A percentile compares a stretch with the other conserved stretches of the same genome.
These are phyloP conservation scores for Paratinospora sagittata DNA, from an alignment of 164 flowering plant species.

Conservation along the genomic window DNA sequence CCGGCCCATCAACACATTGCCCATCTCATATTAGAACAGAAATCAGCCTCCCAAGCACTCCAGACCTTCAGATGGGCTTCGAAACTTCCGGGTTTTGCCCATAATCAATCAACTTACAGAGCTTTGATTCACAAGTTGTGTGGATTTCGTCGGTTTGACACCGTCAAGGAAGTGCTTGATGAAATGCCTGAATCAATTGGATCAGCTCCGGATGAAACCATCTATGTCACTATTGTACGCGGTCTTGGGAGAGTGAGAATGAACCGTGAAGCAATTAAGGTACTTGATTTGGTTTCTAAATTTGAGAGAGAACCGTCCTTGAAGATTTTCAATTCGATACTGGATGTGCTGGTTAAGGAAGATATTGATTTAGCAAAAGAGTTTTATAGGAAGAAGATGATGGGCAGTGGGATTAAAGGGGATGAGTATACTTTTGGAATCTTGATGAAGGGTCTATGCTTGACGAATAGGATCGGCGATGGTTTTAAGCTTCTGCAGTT, in stretches of 20 bases:
- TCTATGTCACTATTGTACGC: conserved; percentile 60
- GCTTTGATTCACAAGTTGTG: conserved; percentile 73
- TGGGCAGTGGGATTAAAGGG: conserved; percentile 59
- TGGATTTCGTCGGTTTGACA: conserved; percentile 52
- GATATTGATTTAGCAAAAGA: conserved; percentile 79
- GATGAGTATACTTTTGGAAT: conserved; percentile 79
- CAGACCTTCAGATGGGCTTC: conserved; percentile 86
- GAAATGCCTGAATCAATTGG: conserved; percentile 73
- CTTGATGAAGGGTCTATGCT: conserved; percentile 89
- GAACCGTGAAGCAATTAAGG: conserved; percentile 39
- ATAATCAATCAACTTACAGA: conserved; percentile 65
- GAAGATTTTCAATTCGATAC: conserved; percentile 64
- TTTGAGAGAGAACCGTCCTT: conserved; percentile 46
- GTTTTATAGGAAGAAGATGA: conserved; percentile 75
- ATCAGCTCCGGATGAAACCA: conserved; percentile 58
- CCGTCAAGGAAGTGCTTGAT: conserved; percentile 54
- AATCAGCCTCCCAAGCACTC: conserved; percentile 52
- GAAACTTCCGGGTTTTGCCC: conserved; percentile 49
- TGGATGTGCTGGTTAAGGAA: conserved; percentile 78
- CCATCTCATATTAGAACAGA: conserved; percentile 62
- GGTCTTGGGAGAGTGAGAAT: conserved; percentile 56
- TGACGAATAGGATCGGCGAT: conserved; percentile 70
- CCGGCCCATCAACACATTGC: conserved; percentile 59
- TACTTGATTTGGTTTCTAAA: conserved; percentile 44
- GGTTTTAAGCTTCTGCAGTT: conserved; percentile 70